Conservation (phyloP, 1,284 basidiomycete genomes). For the Ustilago nuda region DNA sequence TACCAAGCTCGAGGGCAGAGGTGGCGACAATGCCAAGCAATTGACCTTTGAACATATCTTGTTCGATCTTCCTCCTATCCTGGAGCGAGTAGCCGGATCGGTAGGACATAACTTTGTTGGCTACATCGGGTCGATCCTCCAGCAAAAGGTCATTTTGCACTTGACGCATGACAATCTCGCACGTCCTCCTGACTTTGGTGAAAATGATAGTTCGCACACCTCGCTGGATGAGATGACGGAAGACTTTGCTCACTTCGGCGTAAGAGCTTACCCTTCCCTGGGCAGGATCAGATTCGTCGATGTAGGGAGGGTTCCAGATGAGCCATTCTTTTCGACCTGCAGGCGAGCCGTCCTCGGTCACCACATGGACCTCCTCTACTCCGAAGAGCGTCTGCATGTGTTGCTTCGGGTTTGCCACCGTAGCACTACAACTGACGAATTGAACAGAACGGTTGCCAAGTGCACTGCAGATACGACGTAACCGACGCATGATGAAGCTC, state of each 20-base stretch:
- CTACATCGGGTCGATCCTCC: slow-evolving; percentile 81
- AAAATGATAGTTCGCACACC: slow-evolving; percentile 87
- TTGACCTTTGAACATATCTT: slow-evolving; percentile 84
- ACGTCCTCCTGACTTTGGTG: slow-evolving; percentile 85
- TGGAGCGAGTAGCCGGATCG: slow-evolving; percentile 79
- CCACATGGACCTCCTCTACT: slow-evolving; percentile 77
- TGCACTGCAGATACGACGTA: slow-evolving; percentile 83
- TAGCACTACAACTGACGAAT: slow-evolving; percentile 90
- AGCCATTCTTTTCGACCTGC: slow-evolving; percentile 77
- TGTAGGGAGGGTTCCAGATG: slow-evolving; percentile 74
- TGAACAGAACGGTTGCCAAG: slow-evolving; percentile 80
- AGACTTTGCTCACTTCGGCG: slow-evolving; percentile 79
- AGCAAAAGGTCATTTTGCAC: slow-evolving; percentile 79
- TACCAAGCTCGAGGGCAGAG: slow-evolving; percentile 88
- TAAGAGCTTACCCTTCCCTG: slow-evolving; percentile 77
- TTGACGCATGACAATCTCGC: slow-evolving; percentile 85
- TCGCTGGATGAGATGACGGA: slow-evolving; percentile 83
- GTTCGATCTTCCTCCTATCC: slow-evolving; percentile 85
- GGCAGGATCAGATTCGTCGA: slow-evolving; percentile 75
- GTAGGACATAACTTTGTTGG: slow-evolving; percentile 83
- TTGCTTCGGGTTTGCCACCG: slow-evolving; percentile 78
- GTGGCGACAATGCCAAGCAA: slow-evolving; percentile 88
- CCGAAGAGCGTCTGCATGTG: slow-evolving; percentile 62
- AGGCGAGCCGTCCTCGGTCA: slow-evolving; percentile 86
- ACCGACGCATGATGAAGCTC: slow-evolving; percentile 67